Percentiles rank a stretch among this genome's conserved stretches.
phyloP scores from a whole-genome alignment of 768 basidiomycete genomes.

The Clitopilus hobsonii region DNA sequence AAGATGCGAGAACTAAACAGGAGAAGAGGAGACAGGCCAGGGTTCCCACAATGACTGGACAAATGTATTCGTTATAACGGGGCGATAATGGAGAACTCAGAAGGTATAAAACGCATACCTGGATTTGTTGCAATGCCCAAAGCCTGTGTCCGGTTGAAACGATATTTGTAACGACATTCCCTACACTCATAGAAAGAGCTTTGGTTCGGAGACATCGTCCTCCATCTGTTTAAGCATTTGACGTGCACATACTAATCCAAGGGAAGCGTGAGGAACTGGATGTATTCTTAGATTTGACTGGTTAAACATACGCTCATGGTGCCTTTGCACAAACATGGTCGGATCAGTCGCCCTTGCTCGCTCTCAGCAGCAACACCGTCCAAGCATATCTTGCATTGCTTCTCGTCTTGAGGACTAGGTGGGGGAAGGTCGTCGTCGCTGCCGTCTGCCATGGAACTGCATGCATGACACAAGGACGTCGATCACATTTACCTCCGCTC shows the following conservation, averaged over 20 bases:
- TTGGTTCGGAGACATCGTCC: slow-evolving; percentile 53
- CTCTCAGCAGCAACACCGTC: slow-evolving; percentile 58
- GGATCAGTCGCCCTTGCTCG: slow-evolving; percentile 71
- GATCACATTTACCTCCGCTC: not conserved
- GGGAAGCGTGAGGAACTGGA: not conserved
- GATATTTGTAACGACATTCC: slow-evolving; percentile 75
- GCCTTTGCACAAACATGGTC: slow-evolving; percentile 77
- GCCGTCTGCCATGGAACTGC: slow-evolving; percentile 13
- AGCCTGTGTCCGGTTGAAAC: slow-evolving; percentile 66
- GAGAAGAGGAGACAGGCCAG: slow-evolving; percentile 62
- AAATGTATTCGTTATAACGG: not conserved
- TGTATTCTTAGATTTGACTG: slow-evolving; percentile 1
- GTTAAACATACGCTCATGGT: slow-evolving; percentile 53
- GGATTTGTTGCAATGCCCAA: slow-evolving; percentile 77
- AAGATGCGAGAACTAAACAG: slow-evolving; percentile 59
- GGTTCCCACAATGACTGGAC: slow-evolving; percentile 57
- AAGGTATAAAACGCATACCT: slow-evolving; percentile 31
- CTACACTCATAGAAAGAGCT: slow-evolving; percentile 77
- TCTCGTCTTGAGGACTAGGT: slow-evolving; percentile 31
- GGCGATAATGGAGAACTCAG: not conserved
- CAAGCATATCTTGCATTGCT: slow-evolving; percentile 83
- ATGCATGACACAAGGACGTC: not conserved
- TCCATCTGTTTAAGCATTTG: slow-evolving; percentile 73
- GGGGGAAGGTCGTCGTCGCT: slow-evolving; percentile 5
- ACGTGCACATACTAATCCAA: slow-evolving; percentile 70